phyloP scores from a whole-genome alignment of 331 rosid species.

The Rhamnella rubrinervis region DNA sequence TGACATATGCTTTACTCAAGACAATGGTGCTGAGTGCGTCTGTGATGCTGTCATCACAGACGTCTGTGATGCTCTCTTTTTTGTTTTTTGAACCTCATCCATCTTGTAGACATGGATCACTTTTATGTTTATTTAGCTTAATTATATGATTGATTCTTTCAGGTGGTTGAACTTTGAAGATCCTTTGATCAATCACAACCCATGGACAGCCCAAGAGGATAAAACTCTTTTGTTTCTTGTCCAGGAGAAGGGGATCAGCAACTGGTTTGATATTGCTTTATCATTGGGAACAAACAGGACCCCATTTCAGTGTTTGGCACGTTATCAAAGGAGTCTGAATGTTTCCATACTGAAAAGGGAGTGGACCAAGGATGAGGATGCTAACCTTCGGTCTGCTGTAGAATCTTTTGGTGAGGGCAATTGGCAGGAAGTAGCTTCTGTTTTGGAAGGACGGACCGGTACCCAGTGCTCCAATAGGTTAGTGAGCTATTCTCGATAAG shows the following conservation, averaged over 20 bases:
- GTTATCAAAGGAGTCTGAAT: conserved; percentile 89
- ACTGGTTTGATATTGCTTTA: conserved; percentile 73
- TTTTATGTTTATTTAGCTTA: conserved; percentile 18
- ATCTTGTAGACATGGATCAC: conserved; percentile 14
- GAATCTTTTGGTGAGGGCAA: conserved; percentile 54
- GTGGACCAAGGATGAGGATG: conserved; percentile 95
- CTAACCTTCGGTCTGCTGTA: conserved; percentile 69
- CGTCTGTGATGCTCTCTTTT: conserved; percentile 45
- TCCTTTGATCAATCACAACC: conserved; percentile 67
- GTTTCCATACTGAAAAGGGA: conserved; percentile 75
- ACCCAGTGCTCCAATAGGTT: conserved; percentile 96
- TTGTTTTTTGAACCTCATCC: conserved; percentile 5
- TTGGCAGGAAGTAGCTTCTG: conserved; percentile 90
- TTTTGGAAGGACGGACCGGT: conserved; percentile 80
- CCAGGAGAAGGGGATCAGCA: conserved; percentile 60
- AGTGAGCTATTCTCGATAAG: conserved; percentile 26
- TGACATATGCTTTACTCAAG: conserved; percentile 40
- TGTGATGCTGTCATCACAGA: conserved; percentile 70
- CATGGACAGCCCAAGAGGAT: conserved; percentile 79
- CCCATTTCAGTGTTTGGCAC: conserved; percentile 89
- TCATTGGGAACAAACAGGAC: conserved; percentile 76
- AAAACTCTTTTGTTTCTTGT: conserved; percentile 56
- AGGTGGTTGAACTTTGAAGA: conserved; percentile 98
- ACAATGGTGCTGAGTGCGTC: conserved; percentile 53
- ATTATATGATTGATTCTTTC: conserved; percentile 25